Base-by-base conservation (phyloP, 371 early-diverging fungal species). In the Dichotomocladium elegans region DNA sequence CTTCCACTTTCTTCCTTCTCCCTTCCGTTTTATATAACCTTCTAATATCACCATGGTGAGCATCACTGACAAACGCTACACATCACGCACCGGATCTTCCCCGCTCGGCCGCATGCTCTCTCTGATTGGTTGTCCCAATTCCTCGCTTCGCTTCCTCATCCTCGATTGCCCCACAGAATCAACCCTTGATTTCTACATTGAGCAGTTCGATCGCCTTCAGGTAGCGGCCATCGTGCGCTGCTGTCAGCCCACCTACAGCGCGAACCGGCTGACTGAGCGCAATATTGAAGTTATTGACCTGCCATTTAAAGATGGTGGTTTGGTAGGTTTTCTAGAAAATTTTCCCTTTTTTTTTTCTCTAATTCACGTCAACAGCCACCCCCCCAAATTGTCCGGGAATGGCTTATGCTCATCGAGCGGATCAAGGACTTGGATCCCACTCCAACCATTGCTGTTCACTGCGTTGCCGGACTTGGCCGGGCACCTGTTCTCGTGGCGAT, bases 141-240 rank as follows among this genome's bases (percentile, higher is more conserved):
- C 71, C 7, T 52, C 66, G 21, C 54, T 92, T 45, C 85, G 89
- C 4, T 95, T 91, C 66, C 70, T 96, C 29, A 89, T 96, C 47
- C 80, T 93, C 58, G 95, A 95, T 63, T 88, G 91, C 42, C 95
- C 96, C 1, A 88, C 95, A 17, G 89, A 91, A 61, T 71, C 84
- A 49, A 93, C 87, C 7, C 63, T 95, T 27, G 77, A 80, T 2
- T 73, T 85, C 14, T 96, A 96, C 57, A 51, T 90, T 12, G 78
- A 82, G 64, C 90, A 93, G 61, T 79, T 94, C 61, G 65, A 71
- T 28, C 72, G 80, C 33, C 74, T 86, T 44, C 68, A 83, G 48
- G 94, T 93, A 24, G 82, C 86, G 2, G 89, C 91, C 24, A 91
- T 96, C 3, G 93, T 92, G n/a, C 60, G 76, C 14, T 75, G 76